Base-by-base conservation (phyloP, 176 grass and related monocot species). In the Dendrocalamus sinicus region DNA sequence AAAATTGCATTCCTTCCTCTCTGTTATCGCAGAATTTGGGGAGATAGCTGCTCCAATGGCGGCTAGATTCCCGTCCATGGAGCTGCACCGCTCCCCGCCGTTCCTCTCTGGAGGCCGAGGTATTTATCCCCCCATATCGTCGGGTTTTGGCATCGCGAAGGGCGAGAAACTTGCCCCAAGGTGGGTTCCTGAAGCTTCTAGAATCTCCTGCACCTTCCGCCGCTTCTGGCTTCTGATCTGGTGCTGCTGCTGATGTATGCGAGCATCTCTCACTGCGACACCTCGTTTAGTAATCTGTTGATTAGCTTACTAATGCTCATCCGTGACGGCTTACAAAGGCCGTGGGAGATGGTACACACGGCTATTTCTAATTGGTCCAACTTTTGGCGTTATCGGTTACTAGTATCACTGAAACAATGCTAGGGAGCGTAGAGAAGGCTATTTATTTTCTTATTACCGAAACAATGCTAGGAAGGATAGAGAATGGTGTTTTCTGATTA, bases 81-180 rank as follows among this genome's bases (percentile, higher is more conserved):
- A 81, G 71, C 70, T 89, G 48, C 80, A 90, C 84, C 80, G 87
- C 88, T 81, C 82, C 19, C 75, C 72, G 9, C 76, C 83, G 23
- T 60, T 72, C 32, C 54, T 82, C 67, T 80, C 91, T 11, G 62
- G 75, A 26, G 75, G 75, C 87, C 44, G 64, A 87, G 87, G 91
- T 92, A 84, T 39, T 12, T 72, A 22, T 63, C 26, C 2, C 4
- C 14, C 35, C 1, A 14, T 20, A 16, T 22, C 4, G 10, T 58
- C 16, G 35, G 72, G 11, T 77, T 39, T 61, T 66, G 19, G 80
- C 3, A 35, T 15, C 23, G 48, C 37, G 6, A 43, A 35, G 32
- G 62, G 5, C 24, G 22, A 20, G 32, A 67, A 60, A 59, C 20
- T 71, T 26, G 11, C 15, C 67, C 14, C 54, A 20, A 13, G 35